Evolutionary conservation across 83 land plant species (phyloP), one percentile per base, ranked within the genome.

Genomic region (Isoetes engelmannii): DNA sequence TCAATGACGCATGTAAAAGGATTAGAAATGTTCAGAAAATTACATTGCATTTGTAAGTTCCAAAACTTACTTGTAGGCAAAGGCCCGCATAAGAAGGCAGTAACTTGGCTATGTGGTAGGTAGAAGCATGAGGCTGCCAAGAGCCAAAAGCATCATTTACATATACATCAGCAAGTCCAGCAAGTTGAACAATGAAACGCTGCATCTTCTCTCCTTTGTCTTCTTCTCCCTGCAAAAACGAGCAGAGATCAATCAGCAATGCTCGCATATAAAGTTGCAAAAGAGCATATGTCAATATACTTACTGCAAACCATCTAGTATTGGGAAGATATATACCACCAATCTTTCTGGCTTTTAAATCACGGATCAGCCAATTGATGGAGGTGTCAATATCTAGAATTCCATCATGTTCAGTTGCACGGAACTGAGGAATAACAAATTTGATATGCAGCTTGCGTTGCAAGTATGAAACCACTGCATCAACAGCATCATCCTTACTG

Each of bases 121-220:
- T 79, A 48, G 84, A 75, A 10, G 79, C 79, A 45, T 82, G 84
- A 7, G 84, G 65, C 48, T 82, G 84, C 84, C 84, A 82, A 50
- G 84, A 82, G 4, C 84, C 84, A 69, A 82, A 82, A 19, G 84
- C 84, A 63, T 82, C 84, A 57, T 82, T 82, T 47, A 82, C 83
- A 45, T 65, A 82, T 18, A 82, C 84, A 79, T 82, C 84, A 4
- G 84, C 84, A 20, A 82, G 69, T 5, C 83, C 84, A 17, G 83
- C 78, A n/a, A 82, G 71, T 67, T 82, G 84, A 51, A 82, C 72
- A n/a, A 79, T 75, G 65, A 82, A 68, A 18, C 84, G 62, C 57
- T 82, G 65, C 55, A 74, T 63, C 45, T 79, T 79, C 54, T 72
- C 79, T 8, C 79, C 84, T 57, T 82, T 82, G 65, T 79, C 84